phyloP scores from a whole-genome alignment of 306 rosid species.

The Sophora flavescens region DNA sequence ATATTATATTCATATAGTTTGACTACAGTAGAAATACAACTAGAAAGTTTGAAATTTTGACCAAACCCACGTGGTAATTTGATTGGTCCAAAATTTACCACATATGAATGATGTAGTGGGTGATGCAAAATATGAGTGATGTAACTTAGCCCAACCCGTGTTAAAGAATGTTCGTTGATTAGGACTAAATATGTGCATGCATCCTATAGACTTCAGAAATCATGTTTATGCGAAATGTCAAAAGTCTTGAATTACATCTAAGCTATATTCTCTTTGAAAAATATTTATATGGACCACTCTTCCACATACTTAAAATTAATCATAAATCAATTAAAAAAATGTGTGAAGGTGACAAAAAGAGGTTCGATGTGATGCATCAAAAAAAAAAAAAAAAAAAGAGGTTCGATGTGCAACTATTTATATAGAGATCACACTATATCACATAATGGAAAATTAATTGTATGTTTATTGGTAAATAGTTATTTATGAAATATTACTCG shows the following conservation, averaged over 20 bases:
- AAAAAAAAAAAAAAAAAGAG: no score
- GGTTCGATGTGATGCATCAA: not conserved
- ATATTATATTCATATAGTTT: no score
- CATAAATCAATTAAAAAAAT: not conserved
- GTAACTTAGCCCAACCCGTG: no score
- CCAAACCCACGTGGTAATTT: no score
- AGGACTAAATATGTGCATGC: not conserved
- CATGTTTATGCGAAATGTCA: not conserved
- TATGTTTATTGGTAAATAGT: no score
- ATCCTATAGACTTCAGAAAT: not conserved
- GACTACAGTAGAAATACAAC: no score
- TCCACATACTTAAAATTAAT: not conserved
- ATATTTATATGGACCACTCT: conserved; percentile 17
- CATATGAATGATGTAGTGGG: no score
- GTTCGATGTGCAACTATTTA: not conserved
- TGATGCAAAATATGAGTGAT: no score
- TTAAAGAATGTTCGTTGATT: not conserved
- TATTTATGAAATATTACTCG: no score
- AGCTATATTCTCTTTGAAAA: conserved; percentile 25
- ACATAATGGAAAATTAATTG: not conserved
- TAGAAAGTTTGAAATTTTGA: no score
- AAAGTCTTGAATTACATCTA: not conserved
- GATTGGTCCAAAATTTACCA: no score
- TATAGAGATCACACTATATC: not conserved
- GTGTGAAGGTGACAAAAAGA: not conserved